Conservation (phyloP, 495 filamentous ascomycete species). For the Tuber aestivum region DNA sequence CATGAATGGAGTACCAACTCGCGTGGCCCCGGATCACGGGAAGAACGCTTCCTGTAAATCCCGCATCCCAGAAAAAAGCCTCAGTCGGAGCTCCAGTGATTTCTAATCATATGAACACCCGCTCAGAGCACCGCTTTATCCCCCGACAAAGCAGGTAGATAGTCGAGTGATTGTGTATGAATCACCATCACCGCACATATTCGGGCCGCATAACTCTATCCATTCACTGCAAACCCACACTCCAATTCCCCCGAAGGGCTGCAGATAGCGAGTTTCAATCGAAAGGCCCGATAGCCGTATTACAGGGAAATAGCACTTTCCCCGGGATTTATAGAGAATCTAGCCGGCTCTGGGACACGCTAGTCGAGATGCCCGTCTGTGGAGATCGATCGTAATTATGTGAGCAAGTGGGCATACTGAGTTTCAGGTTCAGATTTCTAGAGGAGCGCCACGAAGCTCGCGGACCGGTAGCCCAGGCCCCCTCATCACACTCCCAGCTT, state of each 20-base stretch:
- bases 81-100: not conserved
- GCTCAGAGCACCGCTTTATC: not conserved
- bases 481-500: not conserved
- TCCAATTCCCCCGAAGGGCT: not conserved
- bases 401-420: not conserved
- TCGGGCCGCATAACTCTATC: not conserved
- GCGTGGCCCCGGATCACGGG: not conserved
- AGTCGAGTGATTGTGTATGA: not conserved
- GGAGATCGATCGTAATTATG: not conserved
- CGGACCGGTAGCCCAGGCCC: not conserved
- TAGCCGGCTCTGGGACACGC: not conserved
- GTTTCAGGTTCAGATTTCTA: not conserved
- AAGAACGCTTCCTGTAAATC: not conserved
- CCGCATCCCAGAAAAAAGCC: not conserved
- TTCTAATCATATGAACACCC: not conserved
- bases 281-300: not conserved
- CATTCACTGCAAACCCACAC: not conserved
- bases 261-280: not conserved
- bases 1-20: not conserved
- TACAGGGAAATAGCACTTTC: not conserved
- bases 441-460: not conserved
- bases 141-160: not conserved
- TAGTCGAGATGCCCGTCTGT: not conserved
- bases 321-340: not conserved
- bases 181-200: not conserved